phyloP scores from a whole-genome alignment of 495 filamentous ascomycete genomes.

The Xylaria castorea region DNA sequence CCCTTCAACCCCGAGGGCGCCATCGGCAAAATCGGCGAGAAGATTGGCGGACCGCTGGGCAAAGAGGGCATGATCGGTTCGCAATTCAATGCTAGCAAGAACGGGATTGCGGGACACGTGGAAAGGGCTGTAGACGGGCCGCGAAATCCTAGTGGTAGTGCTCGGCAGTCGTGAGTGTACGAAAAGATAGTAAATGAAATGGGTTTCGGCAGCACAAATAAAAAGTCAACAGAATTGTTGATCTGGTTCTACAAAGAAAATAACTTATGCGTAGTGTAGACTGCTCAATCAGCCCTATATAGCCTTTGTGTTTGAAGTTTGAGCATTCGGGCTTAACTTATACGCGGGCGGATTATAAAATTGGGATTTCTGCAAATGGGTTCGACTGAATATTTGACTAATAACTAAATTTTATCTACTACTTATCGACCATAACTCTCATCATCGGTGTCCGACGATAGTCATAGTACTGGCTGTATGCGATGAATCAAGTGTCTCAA shows the following conservation, averaged over 20 bases:
- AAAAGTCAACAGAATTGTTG: background rate
- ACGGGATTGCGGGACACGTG: slow-evolving; percentile 20
- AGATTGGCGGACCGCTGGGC: slow-evolving; percentile 15
- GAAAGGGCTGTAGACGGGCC: slow-evolving; percentile 20
- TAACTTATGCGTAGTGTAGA: too few species aligned
- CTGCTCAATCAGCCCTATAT: too few species aligned
- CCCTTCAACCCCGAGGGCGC: slow-evolving; percentile 19
- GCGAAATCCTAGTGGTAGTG: slow-evolving; percentile 19
- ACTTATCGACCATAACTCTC: too few species aligned
- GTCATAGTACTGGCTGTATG: background rate
- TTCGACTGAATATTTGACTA: too few species aligned
- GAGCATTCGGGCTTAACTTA: too few species aligned
- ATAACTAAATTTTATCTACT: too few species aligned
- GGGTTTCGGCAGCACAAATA: background rate
- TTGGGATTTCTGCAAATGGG: background rate
- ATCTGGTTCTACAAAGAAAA: background rate
- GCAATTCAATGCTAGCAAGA: slow-evolving; percentile 23
- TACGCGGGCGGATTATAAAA: too few species aligned
- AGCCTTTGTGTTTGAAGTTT: too few species aligned
- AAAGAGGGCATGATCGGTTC: slow-evolving; percentile 19
- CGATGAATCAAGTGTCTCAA: background rate
- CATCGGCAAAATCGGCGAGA: slow-evolving; percentile 19
- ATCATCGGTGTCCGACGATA: background rate
- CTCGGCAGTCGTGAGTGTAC: background rate
- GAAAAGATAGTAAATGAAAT: background rate